Conservation (phyloP, 768 basidiomycete genomes). For the Boletus reticuloceps region DNA sequence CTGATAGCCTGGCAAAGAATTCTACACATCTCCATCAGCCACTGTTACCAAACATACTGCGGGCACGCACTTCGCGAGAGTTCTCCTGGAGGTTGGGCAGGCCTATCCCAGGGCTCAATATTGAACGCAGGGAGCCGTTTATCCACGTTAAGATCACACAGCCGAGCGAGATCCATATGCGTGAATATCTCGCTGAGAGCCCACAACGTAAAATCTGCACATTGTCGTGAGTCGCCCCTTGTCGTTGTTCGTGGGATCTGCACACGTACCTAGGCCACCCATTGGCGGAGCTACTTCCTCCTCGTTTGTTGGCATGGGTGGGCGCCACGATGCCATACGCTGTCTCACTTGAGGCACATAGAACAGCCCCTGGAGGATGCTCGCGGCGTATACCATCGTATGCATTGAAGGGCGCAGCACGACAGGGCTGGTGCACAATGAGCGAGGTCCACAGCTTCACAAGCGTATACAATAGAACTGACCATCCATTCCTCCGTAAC, state of each 20-base stretch:
- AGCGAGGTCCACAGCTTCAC: neutral
- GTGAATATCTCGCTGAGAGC: conserved; percentile 63
- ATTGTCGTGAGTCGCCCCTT: neutral
- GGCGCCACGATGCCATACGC: conserved; percentile 38
- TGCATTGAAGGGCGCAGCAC: conserved; percentile 59
- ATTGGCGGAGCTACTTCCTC: conserved; percentile 26
- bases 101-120: conserved; percentile 39
- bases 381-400: conserved; percentile 54
- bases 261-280: conserved; percentile 36
- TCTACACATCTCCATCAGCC: conserved; percentile 34
- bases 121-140: conserved; percentile 47
- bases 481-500: conserved; percentile 60
- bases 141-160: conserved; percentile 56
- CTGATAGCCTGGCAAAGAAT: conserved; percentile 45
- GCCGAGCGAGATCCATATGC: conserved; percentile 63
- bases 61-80: conserved; percentile 38
- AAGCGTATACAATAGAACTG: conserved; percentile 15
- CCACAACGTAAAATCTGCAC: conserved; percentile 50
- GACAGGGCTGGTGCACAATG: conserved; percentile 51
- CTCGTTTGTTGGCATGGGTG: conserved; percentile 16
- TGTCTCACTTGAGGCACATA: conserved; percentile 68
- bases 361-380: conserved; percentile 55
- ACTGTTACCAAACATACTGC: neutral
- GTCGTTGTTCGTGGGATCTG: conserved; percentile 4
- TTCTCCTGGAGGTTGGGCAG: conserved; percentile 38